These are phyloP conservation scores for Dissophora globulifera DNA, from an alignment of 192 early-diverging fungal species.

Conservation along the genomic window DNA sequence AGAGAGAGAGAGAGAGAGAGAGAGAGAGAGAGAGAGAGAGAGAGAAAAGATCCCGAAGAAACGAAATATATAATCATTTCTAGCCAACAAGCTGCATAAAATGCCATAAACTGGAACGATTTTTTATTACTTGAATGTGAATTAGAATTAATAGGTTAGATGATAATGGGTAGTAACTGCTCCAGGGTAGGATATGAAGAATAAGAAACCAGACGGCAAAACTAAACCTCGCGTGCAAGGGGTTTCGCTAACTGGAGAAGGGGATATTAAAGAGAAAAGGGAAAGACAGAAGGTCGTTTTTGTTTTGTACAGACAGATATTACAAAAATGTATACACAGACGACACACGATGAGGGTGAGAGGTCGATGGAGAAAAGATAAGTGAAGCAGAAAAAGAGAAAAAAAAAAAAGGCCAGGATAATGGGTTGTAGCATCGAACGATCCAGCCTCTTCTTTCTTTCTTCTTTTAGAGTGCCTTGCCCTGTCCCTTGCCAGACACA, in stretches of 20 bases:
- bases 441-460: too few species aligned
- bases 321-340: constrained; percentile 16
- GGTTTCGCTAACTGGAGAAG: not conserved
- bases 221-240: constrained; percentile 3
- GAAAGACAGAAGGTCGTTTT: not conserved
- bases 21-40: not conserved
- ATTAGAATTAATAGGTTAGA: too few species aligned
- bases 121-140: too few species aligned
- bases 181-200: too few species aligned
- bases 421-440: too few species aligned
- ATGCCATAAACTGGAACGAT: too few species aligned
- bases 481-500: constrained; percentile 52
- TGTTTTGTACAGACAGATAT: constrained; percentile 30
- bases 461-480: constrained; percentile 41
- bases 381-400: not conserved
- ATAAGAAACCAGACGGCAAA: too few species aligned
- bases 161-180: too few species aligned
- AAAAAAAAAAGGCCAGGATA: not conserved
- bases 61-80: too few species aligned
- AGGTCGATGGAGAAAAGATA: not conserved
- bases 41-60: too few species aligned
- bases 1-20: not conserved
- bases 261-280: not conserved
- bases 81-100: too few species aligned
- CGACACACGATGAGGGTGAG: not conserved